Conservation (phyloP, 2,329 filamentous ascomycete genomes). For the Fusarium palustre region DNA sequence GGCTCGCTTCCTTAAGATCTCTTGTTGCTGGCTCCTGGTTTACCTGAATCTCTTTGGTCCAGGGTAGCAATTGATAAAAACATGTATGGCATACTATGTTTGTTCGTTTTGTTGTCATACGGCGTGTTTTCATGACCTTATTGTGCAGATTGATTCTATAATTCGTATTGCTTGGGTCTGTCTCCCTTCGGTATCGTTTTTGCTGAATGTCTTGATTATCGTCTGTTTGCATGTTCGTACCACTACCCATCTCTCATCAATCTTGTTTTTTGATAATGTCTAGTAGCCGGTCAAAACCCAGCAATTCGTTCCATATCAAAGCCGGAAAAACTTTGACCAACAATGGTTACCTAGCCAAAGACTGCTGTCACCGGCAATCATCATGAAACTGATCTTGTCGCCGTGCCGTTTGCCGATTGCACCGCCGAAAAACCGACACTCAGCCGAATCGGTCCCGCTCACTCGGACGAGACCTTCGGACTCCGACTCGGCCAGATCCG, state of each 20-base stretch:
- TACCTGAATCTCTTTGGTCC: no score
- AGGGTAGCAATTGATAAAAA: background rate
- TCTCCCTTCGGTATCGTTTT: background rate
- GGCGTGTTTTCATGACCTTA: no score
- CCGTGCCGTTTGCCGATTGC: background rate
- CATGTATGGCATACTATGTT: accelerated
- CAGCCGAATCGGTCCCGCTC: constrained; percentile 19
- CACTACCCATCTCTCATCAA: accelerated
- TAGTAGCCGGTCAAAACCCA: background rate
- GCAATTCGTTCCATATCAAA: no score
- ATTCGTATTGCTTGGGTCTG: no score
- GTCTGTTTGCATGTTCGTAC: no score
- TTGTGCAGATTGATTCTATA: no score
- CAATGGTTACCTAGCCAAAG: accelerated
- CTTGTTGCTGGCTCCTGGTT: accelerated
- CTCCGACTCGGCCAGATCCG: constrained; percentile 14
- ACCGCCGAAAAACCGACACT: constrained; percentile 2
- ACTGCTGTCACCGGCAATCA: background rate
- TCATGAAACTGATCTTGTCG: background rate
- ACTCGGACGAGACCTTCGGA: constrained; percentile 13
- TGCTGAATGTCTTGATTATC: background rate
- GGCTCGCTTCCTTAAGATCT: accelerated
- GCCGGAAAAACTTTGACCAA: background rate
- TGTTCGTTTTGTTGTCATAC: background rate
- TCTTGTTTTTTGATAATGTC: background rate